These are phyloP conservation scores for Trametes pubescens DNA, from an alignment of 1,284 basidiomycete species.

Conservation along the genomic window DNA sequence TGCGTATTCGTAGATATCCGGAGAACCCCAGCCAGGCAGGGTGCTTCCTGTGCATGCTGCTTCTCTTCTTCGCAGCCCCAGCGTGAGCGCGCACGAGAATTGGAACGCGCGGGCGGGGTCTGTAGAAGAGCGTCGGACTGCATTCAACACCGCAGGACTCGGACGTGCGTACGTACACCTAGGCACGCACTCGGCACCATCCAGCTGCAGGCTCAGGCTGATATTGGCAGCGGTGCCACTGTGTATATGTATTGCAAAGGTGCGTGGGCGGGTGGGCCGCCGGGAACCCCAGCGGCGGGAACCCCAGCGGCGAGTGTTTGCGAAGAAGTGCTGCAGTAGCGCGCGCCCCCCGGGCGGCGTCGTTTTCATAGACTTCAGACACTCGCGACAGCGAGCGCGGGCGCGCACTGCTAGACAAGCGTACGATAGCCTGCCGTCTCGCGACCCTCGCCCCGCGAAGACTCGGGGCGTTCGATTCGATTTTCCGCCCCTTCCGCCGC, in stretches of 20 bases:
- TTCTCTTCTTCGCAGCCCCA: not conserved
- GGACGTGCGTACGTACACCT: not conserved
- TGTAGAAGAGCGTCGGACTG: not conserved
- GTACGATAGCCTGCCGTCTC: constrained; percentile 8
- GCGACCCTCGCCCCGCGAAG: not conserved
- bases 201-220: not conserved
- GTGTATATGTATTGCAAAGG: not conserved
- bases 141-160: not conserved
- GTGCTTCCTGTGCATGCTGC: not conserved
- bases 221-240: not conserved
- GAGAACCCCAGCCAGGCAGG: not conserved
- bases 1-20: not conserved
- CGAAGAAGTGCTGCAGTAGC: not conserved
- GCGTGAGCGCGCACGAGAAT: no score
- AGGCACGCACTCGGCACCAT: not conserved
- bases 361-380: no score
- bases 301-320: not conserved
- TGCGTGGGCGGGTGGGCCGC: no score
- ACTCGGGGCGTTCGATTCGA: constrained; percentile 3
- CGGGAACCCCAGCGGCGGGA: no score
- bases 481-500: constrained; percentile 3
- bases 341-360: not conserved
- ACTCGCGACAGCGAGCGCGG: not conserved
- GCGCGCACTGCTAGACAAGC: not conserved
- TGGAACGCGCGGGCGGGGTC: not conserved